Evolutionary conservation across 75 land plant genomes (phyloP), one percentile per base, ranked within the genome.

Genomic region (Azolla pinnata): DNA sequence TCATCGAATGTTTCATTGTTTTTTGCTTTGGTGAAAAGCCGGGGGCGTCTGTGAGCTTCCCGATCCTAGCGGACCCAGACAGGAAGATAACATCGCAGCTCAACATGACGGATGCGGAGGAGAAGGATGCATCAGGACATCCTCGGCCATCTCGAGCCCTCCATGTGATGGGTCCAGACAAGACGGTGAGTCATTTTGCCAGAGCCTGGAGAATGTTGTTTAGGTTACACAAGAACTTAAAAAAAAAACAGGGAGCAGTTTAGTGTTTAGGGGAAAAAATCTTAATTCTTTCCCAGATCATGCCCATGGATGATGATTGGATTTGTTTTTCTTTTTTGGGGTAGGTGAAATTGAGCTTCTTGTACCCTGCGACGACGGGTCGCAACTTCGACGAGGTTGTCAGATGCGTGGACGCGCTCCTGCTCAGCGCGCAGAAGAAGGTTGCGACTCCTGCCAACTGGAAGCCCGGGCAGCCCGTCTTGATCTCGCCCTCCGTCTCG

Each of bases 391-490:
- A 93, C 8, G 98, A 93, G 63, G 96, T 93, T 62, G 1, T 93
- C 69, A 75, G 98, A 44, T 88, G 61, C 31, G 0, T 93, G 70
- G 90, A 93, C 40, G 68, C 99, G 0, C 83, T 89, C 7, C 96
- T 77, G 64, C 60, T 66, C 58, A 79, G 87, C 2, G 32, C 83
- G 44, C 74, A 81, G 75, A 73, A 85, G 69, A 74, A 65, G 66
- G 68, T 89, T 10, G 90, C 96, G 4, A 88, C 95, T 9, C 99
- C 99, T 9, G 96, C 67, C 7, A 85, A 89, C 75, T 93, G 99
- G 99, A 80, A 83, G 72, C 77, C 71, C 10, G 96, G 98, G 0
- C 87, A 93, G 14, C 59, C 33, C 0, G 96, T 88, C 26, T 80
- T 93, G 29, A 85, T 93, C 25, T 59, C 84, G 1, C 98, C 98